Conservation (phyloP, 2,329 filamentous ascomycete genomes). For the Neonectria punicea region DNA sequence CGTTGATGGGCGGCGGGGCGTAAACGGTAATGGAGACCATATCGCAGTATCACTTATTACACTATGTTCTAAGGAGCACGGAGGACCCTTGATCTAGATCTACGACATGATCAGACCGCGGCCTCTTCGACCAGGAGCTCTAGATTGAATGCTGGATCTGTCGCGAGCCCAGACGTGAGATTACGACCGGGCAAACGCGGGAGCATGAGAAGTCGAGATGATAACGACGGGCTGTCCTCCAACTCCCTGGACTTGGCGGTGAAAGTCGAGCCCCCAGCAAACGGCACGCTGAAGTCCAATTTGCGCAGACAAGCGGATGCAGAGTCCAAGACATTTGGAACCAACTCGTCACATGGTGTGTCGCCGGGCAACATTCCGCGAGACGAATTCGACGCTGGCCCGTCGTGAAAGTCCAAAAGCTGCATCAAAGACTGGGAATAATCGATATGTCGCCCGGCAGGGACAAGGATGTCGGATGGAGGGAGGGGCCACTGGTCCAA, state of each 20-base stretch:
- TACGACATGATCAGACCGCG: neutral
- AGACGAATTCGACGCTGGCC: neutral
- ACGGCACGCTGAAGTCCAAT: neutral
- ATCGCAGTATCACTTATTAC: conserved; percentile 14
- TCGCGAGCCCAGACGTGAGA: neutral
- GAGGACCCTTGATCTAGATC: conserved; percentile 6
- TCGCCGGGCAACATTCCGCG: conserved; percentile 1
- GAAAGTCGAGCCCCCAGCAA: neutral
- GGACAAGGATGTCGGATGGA: conserved; percentile 27
- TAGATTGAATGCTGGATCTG: neutral
- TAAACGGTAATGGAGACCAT: conserved; percentile 16
- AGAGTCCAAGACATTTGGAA: neutral
- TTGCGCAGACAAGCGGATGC: neutral
- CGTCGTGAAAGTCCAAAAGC: neutral
- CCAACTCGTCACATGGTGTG: neutral
- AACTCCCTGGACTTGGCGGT: neutral
- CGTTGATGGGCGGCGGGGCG: conserved; percentile 22
- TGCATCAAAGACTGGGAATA: conserved; percentile 4
- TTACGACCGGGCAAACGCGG: conserved; percentile 7
- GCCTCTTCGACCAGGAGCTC: neutral
- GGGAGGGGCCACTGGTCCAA: conserved; percentile 18
- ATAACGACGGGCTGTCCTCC: conserved; percentile 14
- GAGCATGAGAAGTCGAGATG: conserved; percentile 2
- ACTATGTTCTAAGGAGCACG: conserved; percentile 11
- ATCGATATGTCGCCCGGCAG: conserved; percentile 1